These are phyloP conservation scores for Galerina marginata DNA, from an alignment of 768 basidiomycete genomes.

Conservation along the genomic window DNA sequence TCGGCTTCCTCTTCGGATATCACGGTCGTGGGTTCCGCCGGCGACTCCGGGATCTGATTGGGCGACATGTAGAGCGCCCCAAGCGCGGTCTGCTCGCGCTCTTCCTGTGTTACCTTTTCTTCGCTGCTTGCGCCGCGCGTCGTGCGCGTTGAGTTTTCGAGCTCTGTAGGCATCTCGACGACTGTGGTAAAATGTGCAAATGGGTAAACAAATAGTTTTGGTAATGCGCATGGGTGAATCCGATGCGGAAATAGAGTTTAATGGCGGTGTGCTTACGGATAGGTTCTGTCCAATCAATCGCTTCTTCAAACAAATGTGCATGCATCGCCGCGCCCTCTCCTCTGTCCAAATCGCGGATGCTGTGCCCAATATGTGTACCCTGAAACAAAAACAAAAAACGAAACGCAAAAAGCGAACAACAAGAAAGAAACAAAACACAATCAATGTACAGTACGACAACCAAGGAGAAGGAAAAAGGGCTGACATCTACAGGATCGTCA, in stretches of 20 bases:
- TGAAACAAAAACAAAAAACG: conserved; percentile 48
- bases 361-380: conserved; percentile 75
- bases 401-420: conserved; percentile 38
- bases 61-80: conserved; percentile 75
- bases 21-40: conserved; percentile 68
- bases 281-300: conserved; percentile 86
- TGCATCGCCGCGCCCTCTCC: conserved; percentile 88
- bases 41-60: conserved; percentile 78
- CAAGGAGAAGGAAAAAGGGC: conserved; percentile 51
- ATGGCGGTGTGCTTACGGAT: conserved; percentile 59
- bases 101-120: conserved; percentile 74
- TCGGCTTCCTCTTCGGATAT: conserved; percentile 76
- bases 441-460: conserved; percentile 58
- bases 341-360: conserved; percentile 84
- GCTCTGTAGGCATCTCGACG: conserved; percentile 64
- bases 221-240: conserved; percentile 11
- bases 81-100: conserved; percentile 79
- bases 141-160: conserved; percentile 55
- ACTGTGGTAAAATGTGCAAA: conserved; percentile 44
- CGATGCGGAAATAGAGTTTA: conserved; percentile 18
- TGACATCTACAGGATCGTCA: conserved; percentile 87
- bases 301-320: conserved; percentile 83
- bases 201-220: conserved; percentile 25
- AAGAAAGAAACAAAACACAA: conserved; percentile 37
- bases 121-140: conserved; percentile 70